Evolutionary conservation across 208 protist genomes (phyloP), one percentile per base, ranked within the genome.

Genomic region (Acanthamoeba healyi): DNA sequence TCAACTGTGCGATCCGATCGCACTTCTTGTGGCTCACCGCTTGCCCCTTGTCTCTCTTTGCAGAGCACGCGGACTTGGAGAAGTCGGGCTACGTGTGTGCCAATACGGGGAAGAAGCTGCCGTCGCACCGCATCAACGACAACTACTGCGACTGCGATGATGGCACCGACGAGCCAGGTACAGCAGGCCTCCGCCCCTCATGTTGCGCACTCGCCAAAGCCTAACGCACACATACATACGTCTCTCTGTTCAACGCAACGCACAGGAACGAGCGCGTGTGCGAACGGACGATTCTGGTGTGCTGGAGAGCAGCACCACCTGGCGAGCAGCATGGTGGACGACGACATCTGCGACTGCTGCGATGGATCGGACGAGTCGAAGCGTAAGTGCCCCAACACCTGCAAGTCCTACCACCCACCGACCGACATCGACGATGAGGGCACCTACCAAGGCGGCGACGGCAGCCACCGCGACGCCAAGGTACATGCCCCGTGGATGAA

Each of bases 341-440:
- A 91, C 54, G 84, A 54, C 54, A 91, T 91, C 38, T 91, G 84
- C 84, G 84, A 91, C 54, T 91, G 84, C 77, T 86, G 77, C 46
- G 77, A 86, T 29, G 77, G 77, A n/a, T 51, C 77, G 38, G 77
- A 86, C 19, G 77, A 86, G 77, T 22, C 34, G 10, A 26, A 12
- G 44, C 77, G 22, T 24, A 40, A n/a, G 32, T 86, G 77, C 36
- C 44, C 12, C 77, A 58, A 86, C 77, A 86, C n/a, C n/a, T 86
- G 77, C 22, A 44, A 40, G 29, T n/a, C 22, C 6, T 19, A 58
- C n/a, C 77, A 15, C 17, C 77, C 77, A 38, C 26, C 77, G 24
- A 51, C 14, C 40, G 2, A 82, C 44, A 29, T 14, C 10, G 15
- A 32, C 24, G 61, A 38, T 70, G 61, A 29, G 7, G n/a, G 14